Evolutionary conservation across 2,329 filamentous ascomycete genomes (phyloP).

Genomic region (Huntiella decipiens): DNA sequence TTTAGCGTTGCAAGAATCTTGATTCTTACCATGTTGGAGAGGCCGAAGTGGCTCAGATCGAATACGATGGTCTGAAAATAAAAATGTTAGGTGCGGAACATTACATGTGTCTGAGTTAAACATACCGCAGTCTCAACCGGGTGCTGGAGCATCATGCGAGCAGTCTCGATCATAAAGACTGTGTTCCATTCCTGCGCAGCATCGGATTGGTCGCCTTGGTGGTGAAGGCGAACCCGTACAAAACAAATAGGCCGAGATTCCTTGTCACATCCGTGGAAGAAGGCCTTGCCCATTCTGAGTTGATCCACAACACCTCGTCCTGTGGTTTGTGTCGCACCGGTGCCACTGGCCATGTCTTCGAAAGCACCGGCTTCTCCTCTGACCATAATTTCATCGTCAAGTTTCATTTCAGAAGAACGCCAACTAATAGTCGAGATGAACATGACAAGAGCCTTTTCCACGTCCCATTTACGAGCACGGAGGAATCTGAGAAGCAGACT

Average conservation of each 20-base stretch:
- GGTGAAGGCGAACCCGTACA: constrained; percentile 67
- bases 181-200: constrained; percentile 74
- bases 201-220: constrained; percentile 62
- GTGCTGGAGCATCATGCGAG: constrained; percentile 59
- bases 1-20: constrained; percentile 22
- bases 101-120: constrained; percentile 13
- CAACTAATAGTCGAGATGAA: constrained; percentile 85
- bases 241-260: constrained; percentile 70
- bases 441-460: constrained; percentile 86
- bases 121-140: constrained; percentile 84
- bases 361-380: constrained; percentile 47
- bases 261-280: constrained; percentile 73
- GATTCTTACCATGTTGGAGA: constrained; percentile 63
- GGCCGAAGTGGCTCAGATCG: constrained; percentile 83
- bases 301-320: constrained; percentile 66
- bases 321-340: constrained; percentile 43
- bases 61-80: constrained; percentile 61
- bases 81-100: constrained; percentile 12
- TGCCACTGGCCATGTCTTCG: constrained; percentile 35
- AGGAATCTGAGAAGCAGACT: constrained; percentile 65
- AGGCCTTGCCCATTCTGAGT: constrained; percentile 80
- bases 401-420: constrained; percentile 64
- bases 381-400: constrained; percentile 73
- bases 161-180: constrained; percentile 84
- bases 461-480: constrained; percentile 86